Evolutionary conservation across 768 basidiomycete genomes (phyloP).

Genomic region (Trametes punicea): DNA sequence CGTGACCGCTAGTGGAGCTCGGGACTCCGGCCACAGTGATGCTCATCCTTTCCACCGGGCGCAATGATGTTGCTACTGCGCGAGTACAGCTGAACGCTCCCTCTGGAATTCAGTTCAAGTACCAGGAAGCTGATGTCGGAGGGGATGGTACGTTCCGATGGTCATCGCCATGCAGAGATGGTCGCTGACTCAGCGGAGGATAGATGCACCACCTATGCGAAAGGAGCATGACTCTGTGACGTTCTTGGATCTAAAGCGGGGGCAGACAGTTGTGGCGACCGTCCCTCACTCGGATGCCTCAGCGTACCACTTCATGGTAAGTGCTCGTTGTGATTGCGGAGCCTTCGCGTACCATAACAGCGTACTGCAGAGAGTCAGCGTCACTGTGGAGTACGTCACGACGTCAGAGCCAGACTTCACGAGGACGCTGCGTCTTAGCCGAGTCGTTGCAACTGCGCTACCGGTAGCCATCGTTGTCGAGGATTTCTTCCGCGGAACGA

Average conservation of each 20-base stretch:
- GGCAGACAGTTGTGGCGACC: slow-evolving; percentile 44
- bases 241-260: slow-evolving; percentile 45
- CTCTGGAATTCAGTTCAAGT: slow-evolving; percentile 49
- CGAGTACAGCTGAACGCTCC: slow-evolving; percentile 53
- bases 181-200: not conserved
- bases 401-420: slow-evolving; percentile 45
- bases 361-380: slow-evolving; percentile 55
- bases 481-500: slow-evolving; percentile 88
- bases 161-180: not conserved
- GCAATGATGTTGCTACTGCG: slow-evolving; percentile 59
- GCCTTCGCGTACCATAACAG: not conserved
- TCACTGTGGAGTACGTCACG: slow-evolving; percentile 69
- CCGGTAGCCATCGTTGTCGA: slow-evolving; percentile 93
- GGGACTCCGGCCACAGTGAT: slow-evolving; percentile 53
- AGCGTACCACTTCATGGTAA: slow-evolving; percentile 57
- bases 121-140: slow-evolving; percentile 38
- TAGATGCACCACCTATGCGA: slow-evolving; percentile 30
- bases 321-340: slow-evolving; percentile 21
- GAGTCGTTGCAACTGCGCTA: slow-evolving; percentile 61
- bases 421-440: slow-evolving; percentile 53
- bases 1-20: slow-evolving; percentile 53
- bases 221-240: slow-evolving; percentile 42
- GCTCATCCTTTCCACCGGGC: slow-evolving; percentile 60
- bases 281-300: slow-evolving; percentile 69
- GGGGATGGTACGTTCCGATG: slow-evolving; percentile 31